These are phyloP conservation scores for Cucurbita moschata DNA, from an alignment of 306 rosid species.

Conservation along the genomic window DNA sequence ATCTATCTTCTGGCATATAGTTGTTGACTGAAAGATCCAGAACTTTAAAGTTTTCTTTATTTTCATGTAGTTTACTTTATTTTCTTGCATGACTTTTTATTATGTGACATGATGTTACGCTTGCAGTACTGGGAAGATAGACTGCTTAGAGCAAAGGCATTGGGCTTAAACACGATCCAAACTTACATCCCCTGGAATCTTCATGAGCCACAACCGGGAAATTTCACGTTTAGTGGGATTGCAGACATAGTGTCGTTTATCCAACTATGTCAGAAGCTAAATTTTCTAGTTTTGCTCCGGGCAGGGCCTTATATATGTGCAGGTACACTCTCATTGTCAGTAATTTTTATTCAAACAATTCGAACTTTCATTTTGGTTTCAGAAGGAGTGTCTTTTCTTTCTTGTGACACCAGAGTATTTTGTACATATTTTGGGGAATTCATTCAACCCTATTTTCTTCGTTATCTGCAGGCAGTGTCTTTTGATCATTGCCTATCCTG, in stretches of 20 bases:
- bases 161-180: slow-evolving; percentile 87
- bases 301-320: slow-evolving; percentile 86
- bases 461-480: neutral
- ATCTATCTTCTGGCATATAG: neutral
- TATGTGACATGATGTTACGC: slow-evolving; percentile 11
- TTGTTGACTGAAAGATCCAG: neutral
- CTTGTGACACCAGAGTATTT: neutral
- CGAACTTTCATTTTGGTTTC: neutral
- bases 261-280: slow-evolving; percentile 67
- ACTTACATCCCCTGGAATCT: slow-evolving; percentile 92
- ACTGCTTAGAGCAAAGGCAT: slow-evolving; percentile 73
- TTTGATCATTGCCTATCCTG: neutral
- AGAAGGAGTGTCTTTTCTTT: neutral
- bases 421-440: neutral
- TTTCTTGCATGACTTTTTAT: slow-evolving; percentile 4
- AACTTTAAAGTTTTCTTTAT: neutral
- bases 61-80: neutral
- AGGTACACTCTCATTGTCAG: slow-evolving; percentile 28
- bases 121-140: slow-evolving; percentile 96
- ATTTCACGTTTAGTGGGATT: slow-evolving; percentile 56
- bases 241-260: slow-evolving; percentile 62
- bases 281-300: slow-evolving; percentile 69
- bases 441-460: neutral
- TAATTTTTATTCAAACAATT: neutral
- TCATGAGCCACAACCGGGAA: slow-evolving; percentile 68